Conservation (phyloP, 2,329 filamentous ascomycete species). For the Sporothrix curviconia region DNA sequence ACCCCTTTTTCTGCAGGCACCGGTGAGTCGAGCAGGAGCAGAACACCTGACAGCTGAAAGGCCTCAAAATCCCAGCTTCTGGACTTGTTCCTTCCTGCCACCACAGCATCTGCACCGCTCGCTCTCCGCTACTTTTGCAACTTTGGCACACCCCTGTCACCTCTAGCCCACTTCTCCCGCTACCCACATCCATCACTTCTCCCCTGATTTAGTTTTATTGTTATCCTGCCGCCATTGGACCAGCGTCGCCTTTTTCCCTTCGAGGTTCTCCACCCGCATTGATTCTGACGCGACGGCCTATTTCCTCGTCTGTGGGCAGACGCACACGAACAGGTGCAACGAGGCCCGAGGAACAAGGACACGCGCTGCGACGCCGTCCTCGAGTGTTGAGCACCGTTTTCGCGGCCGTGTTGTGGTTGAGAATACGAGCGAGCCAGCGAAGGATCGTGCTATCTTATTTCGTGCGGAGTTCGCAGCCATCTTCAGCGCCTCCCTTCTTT, state of each 20-base stretch:
- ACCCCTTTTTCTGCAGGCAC: background rate
- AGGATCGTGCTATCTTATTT: background rate
- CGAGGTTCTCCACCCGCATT: conserved; percentile 8
- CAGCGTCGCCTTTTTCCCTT: background rate
- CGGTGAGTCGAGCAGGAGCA: background rate
- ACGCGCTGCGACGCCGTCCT: background rate
- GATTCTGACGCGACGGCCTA: conserved; percentile 8
- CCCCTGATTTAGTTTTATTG: conserved; percentile 5
- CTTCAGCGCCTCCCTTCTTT: background rate
- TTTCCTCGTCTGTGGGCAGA: background rate
- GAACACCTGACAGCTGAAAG: too few species aligned
- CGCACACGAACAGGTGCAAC: background rate
- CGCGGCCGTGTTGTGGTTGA: background rate
- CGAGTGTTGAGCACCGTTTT: background rate
- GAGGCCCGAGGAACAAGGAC: background rate
- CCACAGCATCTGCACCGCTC: background rate
- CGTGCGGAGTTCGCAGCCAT: too few species aligned
- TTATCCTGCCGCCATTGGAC: conserved; percentile 6
- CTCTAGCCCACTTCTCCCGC: conserved; percentile 4
- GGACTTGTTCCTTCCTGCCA: background rate
- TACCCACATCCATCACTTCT: conserved; percentile 6
- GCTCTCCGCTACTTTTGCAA: background rate
- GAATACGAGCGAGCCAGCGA: background rate
- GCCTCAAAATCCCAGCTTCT: background rate
- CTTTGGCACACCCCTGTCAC: background rate